These are phyloP conservation scores for Cryptosporidium bovis DNA, from an alignment of 169 alveolate species.

Conservation along the genomic window DNA sequence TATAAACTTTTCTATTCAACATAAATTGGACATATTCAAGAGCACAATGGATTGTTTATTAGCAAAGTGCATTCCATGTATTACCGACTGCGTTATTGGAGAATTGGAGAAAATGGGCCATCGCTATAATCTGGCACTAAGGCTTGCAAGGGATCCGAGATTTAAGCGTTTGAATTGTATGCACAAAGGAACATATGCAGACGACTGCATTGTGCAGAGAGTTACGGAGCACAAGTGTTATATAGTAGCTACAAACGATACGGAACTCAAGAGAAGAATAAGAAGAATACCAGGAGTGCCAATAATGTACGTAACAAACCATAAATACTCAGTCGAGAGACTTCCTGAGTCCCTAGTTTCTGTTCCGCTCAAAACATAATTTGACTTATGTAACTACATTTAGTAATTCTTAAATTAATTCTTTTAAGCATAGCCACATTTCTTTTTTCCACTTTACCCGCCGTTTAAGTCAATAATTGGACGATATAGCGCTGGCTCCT, in stretches of 20 bases:
- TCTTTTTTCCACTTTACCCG: background rate
- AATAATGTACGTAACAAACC: constrained; percentile 94
- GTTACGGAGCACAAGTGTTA: constrained; percentile 95
- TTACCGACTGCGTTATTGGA: constrained; percentile 98
- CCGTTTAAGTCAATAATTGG: background rate
- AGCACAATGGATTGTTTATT: constrained; percentile 95
- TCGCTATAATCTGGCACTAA: constrained; percentile 95
- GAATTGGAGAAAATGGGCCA: constrained; percentile 99
- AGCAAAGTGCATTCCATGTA: constrained; percentile 96
- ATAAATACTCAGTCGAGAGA: constrained; percentile 95
- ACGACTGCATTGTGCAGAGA: constrained; percentile 98
- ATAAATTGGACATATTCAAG: constrained; percentile 95
- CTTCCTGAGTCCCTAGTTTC: constrained; percentile 88
- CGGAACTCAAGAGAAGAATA: constrained; percentile 95
- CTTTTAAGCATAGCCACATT: background rate
- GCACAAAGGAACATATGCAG: constrained; percentile 99
- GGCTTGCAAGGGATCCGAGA: constrained; percentile 96
- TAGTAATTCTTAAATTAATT: background rate
- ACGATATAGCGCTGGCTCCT: background rate
- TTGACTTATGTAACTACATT: background rate
- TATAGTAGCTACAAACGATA: constrained; percentile 98
- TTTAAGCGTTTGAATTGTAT: constrained; percentile 93
- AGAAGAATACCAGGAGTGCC: constrained; percentile 99
- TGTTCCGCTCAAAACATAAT: constrained; percentile 38
- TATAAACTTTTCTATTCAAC: constrained; percentile 97